Base-by-base conservation (phyloP, 345 rosid species). In the Crucihimalaya himalaica region DNA sequence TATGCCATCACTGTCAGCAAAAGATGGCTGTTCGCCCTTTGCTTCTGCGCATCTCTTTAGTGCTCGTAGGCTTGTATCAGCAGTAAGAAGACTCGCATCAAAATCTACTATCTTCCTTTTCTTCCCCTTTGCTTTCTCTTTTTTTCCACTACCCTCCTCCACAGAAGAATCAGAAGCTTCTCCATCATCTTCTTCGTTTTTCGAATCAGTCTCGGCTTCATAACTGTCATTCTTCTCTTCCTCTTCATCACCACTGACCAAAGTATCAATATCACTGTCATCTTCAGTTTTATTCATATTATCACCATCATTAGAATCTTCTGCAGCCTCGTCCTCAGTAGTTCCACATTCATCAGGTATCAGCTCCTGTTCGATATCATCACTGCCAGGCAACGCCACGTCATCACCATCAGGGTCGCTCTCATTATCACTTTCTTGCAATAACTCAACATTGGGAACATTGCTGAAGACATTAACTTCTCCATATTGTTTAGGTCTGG, bases 401-500 rank as follows among this genome's bases (percentile, higher is more conserved):
- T 82, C 87, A 63, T 70, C 71, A 43, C 66, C 81, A 16, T 74
- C 84, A n/a, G n/a, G n/a, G n/a, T n/a, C n/a, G n/a, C n/a, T n/a
- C n/a, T 73, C 77, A 25, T 70, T 83, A 52, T 75, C 80, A 19
- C 67, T 83, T 21, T 83, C 71, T 70, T 85, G 82, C 58, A 94
- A 81, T 55, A 94, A 76, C 76, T 94, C 98, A 25, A 84, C 75
- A 68, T 84, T 92, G 72, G 95, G 88, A 68, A 91, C 87, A 73
- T 82, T 45, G 59, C 85, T 88, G 65, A 66, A 83, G 63, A 87
- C 87, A 79, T 47, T 66, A 50, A 72, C 84, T 84, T 91, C 93
- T 73, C 98, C 97, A 28, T 75, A 91, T 25, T 93, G 93, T 85
- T 77, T 94, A 29, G 97, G 96, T 81, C 80, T 88, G 42, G 98